Evolutionary conservation across 345 rosid species (phyloP).

Genomic region (Boechera stricta): DNA sequence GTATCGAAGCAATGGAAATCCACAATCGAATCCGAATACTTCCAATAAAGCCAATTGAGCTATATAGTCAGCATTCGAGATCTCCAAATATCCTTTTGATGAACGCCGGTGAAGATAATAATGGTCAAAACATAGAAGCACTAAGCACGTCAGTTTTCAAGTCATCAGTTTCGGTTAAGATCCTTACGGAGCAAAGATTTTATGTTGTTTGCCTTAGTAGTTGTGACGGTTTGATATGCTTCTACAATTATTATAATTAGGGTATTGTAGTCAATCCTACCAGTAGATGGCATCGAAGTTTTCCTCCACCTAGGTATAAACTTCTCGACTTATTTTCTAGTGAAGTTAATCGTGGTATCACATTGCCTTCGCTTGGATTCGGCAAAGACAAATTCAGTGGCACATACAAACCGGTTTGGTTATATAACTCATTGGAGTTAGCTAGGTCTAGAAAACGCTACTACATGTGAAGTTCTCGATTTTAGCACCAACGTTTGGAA

Average conservation of each 20-base stretch:
- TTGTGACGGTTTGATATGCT: too few relatives aligned
- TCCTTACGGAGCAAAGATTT: too few relatives aligned
- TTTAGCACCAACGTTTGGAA: slow-evolving; percentile 2
- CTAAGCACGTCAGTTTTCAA: not conserved
- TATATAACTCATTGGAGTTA: not conserved
- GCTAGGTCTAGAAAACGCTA: not conserved
- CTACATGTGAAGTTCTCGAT: not conserved
- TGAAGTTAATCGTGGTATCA: not conserved
- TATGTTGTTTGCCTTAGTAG: too few relatives aligned
- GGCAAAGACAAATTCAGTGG: slow-evolving; percentile 10
- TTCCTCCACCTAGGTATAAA: too few relatives aligned
- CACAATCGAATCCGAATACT: not conserved
- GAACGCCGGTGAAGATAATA: not conserved
- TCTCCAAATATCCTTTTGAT: not conserved
- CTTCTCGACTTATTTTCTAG: not conserved
- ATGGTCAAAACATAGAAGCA: not conserved
- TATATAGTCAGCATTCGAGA: not conserved
- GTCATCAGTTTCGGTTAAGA: not conserved
- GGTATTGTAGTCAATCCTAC: too few relatives aligned
- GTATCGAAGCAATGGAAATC: slow-evolving; percentile 15
- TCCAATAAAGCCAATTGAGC: not conserved
- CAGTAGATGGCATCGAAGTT: too few relatives aligned
- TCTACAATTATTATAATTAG: too few relatives aligned
- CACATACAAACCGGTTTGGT: not conserved
- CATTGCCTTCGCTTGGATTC: slow-evolving; percentile 1